Conservation (phyloP, 495 filamentous ascomycete genomes). For the Polyplosphaeria fusca region DNA sequence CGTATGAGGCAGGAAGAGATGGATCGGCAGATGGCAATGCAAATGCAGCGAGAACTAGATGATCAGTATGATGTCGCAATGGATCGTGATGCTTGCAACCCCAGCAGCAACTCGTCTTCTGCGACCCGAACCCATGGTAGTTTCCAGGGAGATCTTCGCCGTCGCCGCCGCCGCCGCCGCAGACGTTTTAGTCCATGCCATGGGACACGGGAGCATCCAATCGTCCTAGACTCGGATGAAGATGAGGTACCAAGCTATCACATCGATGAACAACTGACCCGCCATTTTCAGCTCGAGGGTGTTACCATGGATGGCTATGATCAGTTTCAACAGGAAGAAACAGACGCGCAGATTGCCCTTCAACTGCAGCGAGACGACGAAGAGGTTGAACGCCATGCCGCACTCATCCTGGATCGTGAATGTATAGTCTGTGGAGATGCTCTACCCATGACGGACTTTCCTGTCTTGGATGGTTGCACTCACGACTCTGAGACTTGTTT, state of each 20-base stretch:
- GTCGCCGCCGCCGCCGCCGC: not conserved
- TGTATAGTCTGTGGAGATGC: constrained; percentile 29
- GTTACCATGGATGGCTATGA: not conserved
- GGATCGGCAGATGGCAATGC: not conserved
- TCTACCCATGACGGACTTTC: constrained; percentile 5
- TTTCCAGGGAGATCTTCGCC: not conserved
- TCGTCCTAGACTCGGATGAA: not conserved
- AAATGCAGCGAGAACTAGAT: not conserved
- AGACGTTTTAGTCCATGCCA: not conserved
- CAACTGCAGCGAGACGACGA: constrained; percentile 12
- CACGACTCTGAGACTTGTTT: constrained; percentile 22
- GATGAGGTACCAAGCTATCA: not conserved
- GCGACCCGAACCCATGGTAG: not conserved
- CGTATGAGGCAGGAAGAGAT: too few relatives aligned
- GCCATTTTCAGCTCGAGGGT: not conserved
- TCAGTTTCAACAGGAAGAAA: not conserved
- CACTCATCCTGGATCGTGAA: constrained; percentile 1
- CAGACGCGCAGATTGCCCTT: constrained; percentile 12
- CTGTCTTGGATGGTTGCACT: constrained; percentile 13
- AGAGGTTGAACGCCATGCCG: not conserved
- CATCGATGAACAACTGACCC: not conserved
- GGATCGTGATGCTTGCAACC: too few relatives aligned
- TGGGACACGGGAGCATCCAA: constrained; percentile 1
- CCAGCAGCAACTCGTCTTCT: not conserved
- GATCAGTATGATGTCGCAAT: too few relatives aligned